Base-by-base conservation (phyloP, 805 yeast species). In the Pichia manshurica region DNA sequence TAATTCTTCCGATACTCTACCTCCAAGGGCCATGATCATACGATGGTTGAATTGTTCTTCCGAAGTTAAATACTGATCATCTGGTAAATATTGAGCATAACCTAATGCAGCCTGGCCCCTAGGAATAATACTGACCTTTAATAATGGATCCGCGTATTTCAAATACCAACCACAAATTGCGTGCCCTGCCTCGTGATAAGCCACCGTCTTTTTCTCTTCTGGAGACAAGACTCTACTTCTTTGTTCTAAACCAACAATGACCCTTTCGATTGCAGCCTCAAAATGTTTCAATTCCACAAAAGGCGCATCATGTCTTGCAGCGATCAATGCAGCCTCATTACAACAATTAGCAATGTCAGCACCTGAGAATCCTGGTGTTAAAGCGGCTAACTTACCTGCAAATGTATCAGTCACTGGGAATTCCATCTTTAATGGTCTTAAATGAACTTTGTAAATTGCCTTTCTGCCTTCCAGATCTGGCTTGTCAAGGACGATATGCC, bases 181-280 rank as follows among this genome's bases (percentile, higher is more conserved):
- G 68, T 95, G 99, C 4, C 99, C 99, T 3, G 99, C 99, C 67
- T 93, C 99, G 64, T 95, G 99, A 60, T 85, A 93, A 0, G 99
- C 99, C 48, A 95, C 96, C 23, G 88, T 81, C 53, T 74, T 80
- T 68, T 89, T 87, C 63, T 95, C 98, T 50, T 84, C 90, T 1
- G 88, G 84, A 3, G 88, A 79, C 51, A 95, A 72, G 13, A 93
- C 77, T 60, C 84, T 83, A 15, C 90, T 78, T 67, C 88, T 91
- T 73, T 87, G 87, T 66, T 91, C 98, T 52, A 93, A 72, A 34
- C 99, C 99, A 29, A 95, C 97, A 67, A 90, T 87, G 38, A 91
- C 97, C 62, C 99, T 81, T 68, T 95, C 99, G 56, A 93, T 93
- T 8, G 99, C 98, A 62, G 82, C 83, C 66, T 93, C 99, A 63